Conservation (phyloP, 1,284 basidiomycete genomes). For the Peniophora sp. region DNA sequence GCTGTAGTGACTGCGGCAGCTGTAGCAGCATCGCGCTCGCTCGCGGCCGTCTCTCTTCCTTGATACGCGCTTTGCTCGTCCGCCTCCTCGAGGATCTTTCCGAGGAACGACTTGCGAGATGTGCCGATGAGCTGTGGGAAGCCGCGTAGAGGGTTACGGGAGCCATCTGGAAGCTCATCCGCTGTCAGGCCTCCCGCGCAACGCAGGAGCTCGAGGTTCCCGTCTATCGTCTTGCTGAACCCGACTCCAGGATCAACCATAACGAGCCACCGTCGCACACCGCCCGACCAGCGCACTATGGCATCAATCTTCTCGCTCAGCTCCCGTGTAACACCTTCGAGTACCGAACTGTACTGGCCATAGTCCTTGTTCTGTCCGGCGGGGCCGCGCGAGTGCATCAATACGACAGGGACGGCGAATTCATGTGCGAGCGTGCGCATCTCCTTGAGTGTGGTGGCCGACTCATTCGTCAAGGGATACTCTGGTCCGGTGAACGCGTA, state of each 20-base stretch:
- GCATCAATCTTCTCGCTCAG: slow-evolving; percentile 61
- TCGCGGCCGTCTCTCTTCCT: slow-evolving; percentile 46
- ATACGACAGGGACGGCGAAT: slow-evolving; percentile 62
- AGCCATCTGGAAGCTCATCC: slow-evolving; percentile 16
- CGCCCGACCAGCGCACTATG: slow-evolving; percentile 66
- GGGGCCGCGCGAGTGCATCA: slow-evolving; percentile 93
- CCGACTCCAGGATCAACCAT: slow-evolving; percentile 92
- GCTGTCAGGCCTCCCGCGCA: slow-evolving; percentile 41
- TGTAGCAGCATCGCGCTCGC: slow-evolving; percentile 75
- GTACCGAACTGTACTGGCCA: slow-evolving; percentile 43
- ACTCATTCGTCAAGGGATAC: slow-evolving; percentile 33
- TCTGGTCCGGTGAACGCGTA: slow-evolving; percentile 69
- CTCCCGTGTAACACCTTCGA: slow-evolving; percentile 70
- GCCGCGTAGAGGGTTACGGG: slow-evolving; percentile 46
- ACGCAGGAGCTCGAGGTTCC: slow-evolving; percentile 68
- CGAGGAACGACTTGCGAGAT: slow-evolving; percentile 82
- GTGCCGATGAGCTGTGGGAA: slow-evolving; percentile 75
- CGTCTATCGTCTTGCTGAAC: slow-evolving; percentile 84
- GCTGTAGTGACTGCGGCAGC: slow-evolving; percentile 74
- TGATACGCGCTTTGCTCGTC: slow-evolving; percentile 29
- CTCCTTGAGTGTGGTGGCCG: slow-evolving; percentile 30
- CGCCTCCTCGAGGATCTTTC: slow-evolving; percentile 43
- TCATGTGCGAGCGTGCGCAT: slow-evolving; percentile 68
- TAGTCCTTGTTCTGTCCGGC: slow-evolving; percentile 71
- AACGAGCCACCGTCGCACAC: slow-evolving; percentile 85